Conservation (phyloP, 371 early-diverging fungal species). For the Actinomortierella wolfii region DNA sequence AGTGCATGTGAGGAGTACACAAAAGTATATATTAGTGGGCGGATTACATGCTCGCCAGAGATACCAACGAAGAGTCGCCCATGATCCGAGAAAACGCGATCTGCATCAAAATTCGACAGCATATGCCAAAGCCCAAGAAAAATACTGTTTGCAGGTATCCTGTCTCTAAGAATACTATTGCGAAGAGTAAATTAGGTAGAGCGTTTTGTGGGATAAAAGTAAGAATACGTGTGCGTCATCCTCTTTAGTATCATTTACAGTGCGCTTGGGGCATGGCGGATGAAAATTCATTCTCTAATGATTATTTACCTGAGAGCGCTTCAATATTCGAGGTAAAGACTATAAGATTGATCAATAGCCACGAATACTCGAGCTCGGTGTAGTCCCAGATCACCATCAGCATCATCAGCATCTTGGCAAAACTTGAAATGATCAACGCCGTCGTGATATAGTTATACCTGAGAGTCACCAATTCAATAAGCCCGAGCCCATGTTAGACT, state of each 20-base stretch:
- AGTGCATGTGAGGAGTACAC: too few species aligned
- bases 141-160: slow-evolving; percentile 53
- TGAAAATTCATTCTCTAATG: background rate
- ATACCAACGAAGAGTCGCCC: slow-evolving; percentile 38
- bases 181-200: background rate
- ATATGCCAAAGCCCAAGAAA: slow-evolving; percentile 56
- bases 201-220: background rate
- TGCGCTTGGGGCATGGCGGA: background rate
- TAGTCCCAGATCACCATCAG: slow-evolving; percentile 96
- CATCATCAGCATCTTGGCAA: slow-evolving; percentile 88
- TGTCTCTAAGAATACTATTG: slow-evolving; percentile 57
- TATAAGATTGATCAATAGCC: slow-evolving; percentile 76
- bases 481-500: too few species aligned
- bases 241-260: too few species aligned
- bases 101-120: slow-evolving; percentile 54
- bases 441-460: slow-evolving; percentile 73
- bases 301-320: slow-evolving; percentile 75
- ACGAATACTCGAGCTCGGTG: slow-evolving; percentile 79
- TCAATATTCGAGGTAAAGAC: slow-evolving; percentile 86
- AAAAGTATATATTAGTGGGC: too few species aligned
- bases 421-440: slow-evolving; percentile 85
- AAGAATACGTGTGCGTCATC: too few species aligned
- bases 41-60: slow-evolving; percentile 46
- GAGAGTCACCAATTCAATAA: too few species aligned
- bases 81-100: slow-evolving; percentile 54